Evolutionary conservation across 768 basidiomycete genomes (phyloP).

Genomic region (Lentinula detonsa): DNA sequence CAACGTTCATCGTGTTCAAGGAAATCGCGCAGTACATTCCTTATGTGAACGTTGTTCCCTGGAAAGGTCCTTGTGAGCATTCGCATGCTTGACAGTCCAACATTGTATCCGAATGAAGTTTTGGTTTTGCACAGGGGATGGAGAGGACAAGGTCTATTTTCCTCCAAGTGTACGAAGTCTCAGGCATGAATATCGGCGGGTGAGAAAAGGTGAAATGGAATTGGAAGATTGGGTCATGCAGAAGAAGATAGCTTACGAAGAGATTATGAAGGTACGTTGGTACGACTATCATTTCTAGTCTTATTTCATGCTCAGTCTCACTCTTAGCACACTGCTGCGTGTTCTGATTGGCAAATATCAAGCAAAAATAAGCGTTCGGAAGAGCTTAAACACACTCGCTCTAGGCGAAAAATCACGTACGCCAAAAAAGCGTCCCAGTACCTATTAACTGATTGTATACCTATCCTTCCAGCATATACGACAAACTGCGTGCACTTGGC

Average conservation of each 20-base stretch:
- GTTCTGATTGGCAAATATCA: neutral
- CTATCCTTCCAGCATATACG: neutral
- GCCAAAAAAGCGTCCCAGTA: neutral
- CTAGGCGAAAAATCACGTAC: neutral
- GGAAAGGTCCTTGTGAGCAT: slow-evolving; percentile 5
- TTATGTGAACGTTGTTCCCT: neutral
- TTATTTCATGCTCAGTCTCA: neutral
- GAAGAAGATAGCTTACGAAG: neutral
- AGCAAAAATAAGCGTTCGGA: neutral
- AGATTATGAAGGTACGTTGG: neutral
- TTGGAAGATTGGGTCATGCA: neutral
- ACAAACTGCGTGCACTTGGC: neutral
- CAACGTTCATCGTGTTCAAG: slow-evolving; percentile 1
- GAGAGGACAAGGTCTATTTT: slow-evolving; percentile 6
- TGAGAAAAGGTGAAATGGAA: neutral
- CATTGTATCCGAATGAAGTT: neutral
- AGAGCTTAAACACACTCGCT: neutral
- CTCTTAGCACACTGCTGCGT: neutral
- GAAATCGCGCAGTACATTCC: slow-evolving; percentile 1
- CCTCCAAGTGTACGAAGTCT: neutral
- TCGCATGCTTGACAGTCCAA: too few relatives aligned
- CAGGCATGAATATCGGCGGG: neutral
- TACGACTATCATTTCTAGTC: neutral
- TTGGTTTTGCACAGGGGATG: neutral
- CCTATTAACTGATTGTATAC: neutral